Conservation (phyloP, 2,329 filamentous ascomycete genomes). For the Endoconidiophora laricicola region DNA sequence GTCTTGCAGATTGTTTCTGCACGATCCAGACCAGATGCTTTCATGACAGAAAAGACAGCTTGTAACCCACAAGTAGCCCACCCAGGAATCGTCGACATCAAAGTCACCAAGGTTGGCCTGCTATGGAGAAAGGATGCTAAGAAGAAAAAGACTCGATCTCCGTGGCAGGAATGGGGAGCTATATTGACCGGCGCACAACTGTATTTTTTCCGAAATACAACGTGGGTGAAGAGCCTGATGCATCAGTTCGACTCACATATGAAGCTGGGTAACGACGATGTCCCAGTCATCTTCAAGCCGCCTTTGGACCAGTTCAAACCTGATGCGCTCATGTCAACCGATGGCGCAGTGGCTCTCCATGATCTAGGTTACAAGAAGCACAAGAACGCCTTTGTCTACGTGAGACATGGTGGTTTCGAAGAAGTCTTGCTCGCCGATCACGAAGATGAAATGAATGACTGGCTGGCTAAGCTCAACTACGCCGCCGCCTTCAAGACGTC, state of each 20-base stretch:
- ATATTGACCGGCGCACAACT: constrained; percentile 92
- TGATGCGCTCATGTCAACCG: constrained; percentile 82
- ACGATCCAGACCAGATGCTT: constrained; percentile 82
- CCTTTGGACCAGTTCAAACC: constrained; percentile 85
- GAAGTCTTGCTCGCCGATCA: constrained; percentile 83
- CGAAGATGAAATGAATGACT: constrained; percentile 87
- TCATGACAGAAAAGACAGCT: constrained; percentile 74
- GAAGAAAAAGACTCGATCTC: constrained; percentile 84
- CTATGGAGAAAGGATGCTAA: constrained; percentile 89
- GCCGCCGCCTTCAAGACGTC: constrained; percentile 86
- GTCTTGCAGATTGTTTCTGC: constrained; percentile 91
- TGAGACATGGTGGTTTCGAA: constrained; percentile 71
- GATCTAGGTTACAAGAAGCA: constrained; percentile 85
- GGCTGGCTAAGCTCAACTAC: constrained; percentile 91
- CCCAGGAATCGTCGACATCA: constrained; percentile 89
- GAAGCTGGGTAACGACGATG: constrained; percentile 57
- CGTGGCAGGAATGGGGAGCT: constrained; percentile 98
- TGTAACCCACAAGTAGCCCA: constrained; percentile 75
- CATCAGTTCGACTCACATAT: constrained; percentile 72
- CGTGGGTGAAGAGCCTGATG: constrained; percentile 84
- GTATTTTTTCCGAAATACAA: constrained; percentile 87
- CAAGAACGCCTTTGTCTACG: constrained; percentile 86
- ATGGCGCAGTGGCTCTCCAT: constrained; percentile 75
- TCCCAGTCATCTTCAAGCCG: constrained; percentile 76
- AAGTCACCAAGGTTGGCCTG: constrained; percentile 87